Evolutionary conservation across 169 alveolate species (phyloP).

Genomic region (Cyclospora cayetanensis): DNA sequence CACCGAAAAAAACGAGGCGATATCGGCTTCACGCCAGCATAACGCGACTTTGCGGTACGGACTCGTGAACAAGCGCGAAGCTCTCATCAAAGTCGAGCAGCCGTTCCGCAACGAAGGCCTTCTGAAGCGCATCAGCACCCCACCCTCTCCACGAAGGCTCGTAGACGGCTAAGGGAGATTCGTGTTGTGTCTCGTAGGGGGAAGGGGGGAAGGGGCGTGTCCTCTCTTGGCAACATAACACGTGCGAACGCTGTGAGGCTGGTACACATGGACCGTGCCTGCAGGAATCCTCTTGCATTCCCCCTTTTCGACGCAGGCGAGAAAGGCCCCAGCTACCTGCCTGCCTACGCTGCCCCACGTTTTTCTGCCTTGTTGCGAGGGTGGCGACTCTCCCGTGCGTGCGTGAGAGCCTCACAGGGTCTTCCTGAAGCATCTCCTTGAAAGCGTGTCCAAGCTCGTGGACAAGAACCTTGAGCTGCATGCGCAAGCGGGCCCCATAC

Average conservation of each 20-base stretch:
- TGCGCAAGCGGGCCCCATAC: not conserved
- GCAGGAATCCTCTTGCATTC: too few relatives aligned
- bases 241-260: not conserved
- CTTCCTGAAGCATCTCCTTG: not conserved
- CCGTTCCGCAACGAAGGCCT: not conserved
- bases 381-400: not conserved
- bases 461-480: not conserved
- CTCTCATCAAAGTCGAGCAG: not conserved
- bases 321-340: too few relatives aligned
- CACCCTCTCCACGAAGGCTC: too few relatives aligned
- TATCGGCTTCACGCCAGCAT: too few relatives aligned
- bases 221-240: not conserved
- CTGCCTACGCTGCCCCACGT: too few relatives aligned
- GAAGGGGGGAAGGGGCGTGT: too few relatives aligned
- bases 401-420: not conserved
- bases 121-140: not conserved
- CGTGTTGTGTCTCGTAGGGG: too few relatives aligned
- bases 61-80: not conserved
- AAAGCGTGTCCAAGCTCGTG: slow-evolving; percentile 14
- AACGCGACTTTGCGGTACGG: too few relatives aligned
- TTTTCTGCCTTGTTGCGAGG: not conserved
- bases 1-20: not conserved
- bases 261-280: not conserved
- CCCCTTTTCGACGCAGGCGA: too few relatives aligned
- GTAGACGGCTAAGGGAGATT: too few relatives aligned